Evolutionary conservation across 2,329 filamentous ascomycete species (phyloP), one percentile per base, ranked within the genome.

Genomic region (Orbilia ellipsospora): DNA sequence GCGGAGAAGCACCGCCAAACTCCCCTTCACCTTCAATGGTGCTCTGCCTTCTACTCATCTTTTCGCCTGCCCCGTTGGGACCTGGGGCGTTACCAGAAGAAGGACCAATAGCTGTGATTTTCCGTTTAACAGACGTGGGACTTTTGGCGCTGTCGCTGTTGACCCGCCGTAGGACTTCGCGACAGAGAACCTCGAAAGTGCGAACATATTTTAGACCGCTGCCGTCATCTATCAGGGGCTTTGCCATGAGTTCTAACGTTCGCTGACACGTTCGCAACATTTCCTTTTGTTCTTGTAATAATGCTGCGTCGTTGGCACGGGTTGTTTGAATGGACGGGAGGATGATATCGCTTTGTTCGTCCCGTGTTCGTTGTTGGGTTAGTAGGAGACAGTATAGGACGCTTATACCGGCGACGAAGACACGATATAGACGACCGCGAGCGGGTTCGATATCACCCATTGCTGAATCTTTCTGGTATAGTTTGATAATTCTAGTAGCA

Each of bases 361-460:
- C 73, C 26, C 64, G 51, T n/a, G 73, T 72, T 52, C 73, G 40
- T 52, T 77, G 73, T 45, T 77, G 73, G 4, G 73, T 77, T 36
- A 70, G 28, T 40, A 77, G 23, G 1, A 77, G 44, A 36, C 73
- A 77, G 28, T 70, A 77, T 15, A 77, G 56, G 10, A 77, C 73
- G 23, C 66, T 70, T 55, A 77, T 72, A 52, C 73, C 73, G 2
- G 73, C 73, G 2, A 77, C 73, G 54, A 77, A 77, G 7, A 77
- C 73, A 45, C 73, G 63, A 36, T 77, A 77, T 6, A 77, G 36
- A 31, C 73, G 60, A 50, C 73, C 67, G 28, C 73, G 55, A 10
- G 73, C 73, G 4, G 73, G 73, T 48, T 77, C 73, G 7, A 77
- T 77, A 36, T 77, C 67, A 18, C 73, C 73, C 73, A 72, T 77